phyloP scores from a whole-genome alignment of 208 protist genomes.

The Trypanosoma rangeli region DNA sequence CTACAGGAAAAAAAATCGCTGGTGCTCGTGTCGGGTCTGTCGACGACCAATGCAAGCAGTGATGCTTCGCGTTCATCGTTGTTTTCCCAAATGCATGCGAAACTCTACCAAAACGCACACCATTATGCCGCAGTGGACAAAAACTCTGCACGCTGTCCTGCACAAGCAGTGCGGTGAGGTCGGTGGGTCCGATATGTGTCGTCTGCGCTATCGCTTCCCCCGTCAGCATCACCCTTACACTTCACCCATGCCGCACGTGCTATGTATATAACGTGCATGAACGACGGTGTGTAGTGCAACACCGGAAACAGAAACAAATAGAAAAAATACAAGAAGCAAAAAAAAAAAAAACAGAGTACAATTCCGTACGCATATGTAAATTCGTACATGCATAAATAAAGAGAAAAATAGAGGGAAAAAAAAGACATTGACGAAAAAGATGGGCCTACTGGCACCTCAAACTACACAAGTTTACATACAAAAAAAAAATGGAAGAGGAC shows the following conservation, averaged over 20 bases:
- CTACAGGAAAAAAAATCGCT: slow-evolving; percentile 18
- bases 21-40: slow-evolving; percentile 7
- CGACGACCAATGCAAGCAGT: slow-evolving; percentile 28
- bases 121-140: not conserved
- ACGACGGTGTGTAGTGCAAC: not conserved
- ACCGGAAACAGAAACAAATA: slow-evolving; percentile 7
- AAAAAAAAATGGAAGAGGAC: not conserved
- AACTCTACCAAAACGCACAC: slow-evolving; percentile 17
- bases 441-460: not conserved
- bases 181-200: slow-evolving; percentile 20
- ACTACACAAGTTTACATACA: not conserved
- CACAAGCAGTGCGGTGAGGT: slow-evolving; percentile 26
- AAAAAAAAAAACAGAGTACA: slow-evolving; percentile 12
- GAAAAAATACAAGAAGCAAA: slow-evolving; percentile 4
- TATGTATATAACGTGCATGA: not conserved
- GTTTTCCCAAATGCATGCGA: slow-evolving; percentile 9
- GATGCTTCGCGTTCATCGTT: not conserved
- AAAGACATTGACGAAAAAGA: slow-evolving; percentile 7
- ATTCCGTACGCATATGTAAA: not conserved
- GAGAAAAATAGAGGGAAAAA: not conserved
- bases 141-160: not conserved
- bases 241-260: not conserved
- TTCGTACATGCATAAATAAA: not conserved
- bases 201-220: slow-evolving; percentile 19
- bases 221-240: not conserved